Conservation (phyloP, 495 filamentous ascomycete species). For the Penicillium tannophilum region DNA sequence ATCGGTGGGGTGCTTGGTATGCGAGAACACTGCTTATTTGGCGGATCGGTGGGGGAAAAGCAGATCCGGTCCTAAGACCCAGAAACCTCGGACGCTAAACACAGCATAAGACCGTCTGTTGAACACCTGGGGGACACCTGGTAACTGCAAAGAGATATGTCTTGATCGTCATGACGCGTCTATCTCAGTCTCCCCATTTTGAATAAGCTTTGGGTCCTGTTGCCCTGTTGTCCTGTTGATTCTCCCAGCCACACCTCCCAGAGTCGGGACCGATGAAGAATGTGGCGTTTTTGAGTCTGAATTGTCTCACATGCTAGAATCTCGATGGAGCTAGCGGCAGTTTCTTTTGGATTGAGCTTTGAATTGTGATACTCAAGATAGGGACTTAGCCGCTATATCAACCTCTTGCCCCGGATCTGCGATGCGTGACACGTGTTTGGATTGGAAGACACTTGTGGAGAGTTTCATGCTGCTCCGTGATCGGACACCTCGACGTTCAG, state of each 20-base stretch:
- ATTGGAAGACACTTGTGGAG: no score
- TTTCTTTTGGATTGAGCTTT: no score
- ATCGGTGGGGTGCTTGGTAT: slow-evolving; percentile 19
- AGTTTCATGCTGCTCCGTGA: no score
- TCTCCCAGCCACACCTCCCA: slow-evolving; percentile 3
- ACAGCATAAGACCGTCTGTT: background rate
- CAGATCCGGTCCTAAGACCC: slow-evolving; percentile 4
- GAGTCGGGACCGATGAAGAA: background rate
- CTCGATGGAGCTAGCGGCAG: background rate
- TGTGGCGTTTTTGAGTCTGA: slow-evolving; percentile 2
- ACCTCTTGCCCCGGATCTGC: background rate
- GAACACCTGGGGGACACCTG: background rate
- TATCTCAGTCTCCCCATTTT: background rate
- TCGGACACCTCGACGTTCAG: no score
- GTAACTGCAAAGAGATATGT: background rate
- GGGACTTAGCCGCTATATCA: background rate
- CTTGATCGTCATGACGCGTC: background rate
- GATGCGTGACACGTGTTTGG: no score
- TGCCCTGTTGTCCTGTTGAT: background rate
- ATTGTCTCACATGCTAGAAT: background rate
- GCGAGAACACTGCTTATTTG: slow-evolving; percentile 25
- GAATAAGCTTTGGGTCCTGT: background rate
- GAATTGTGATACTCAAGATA: background rate
- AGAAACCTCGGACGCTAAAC: slow-evolving; percentile 5
- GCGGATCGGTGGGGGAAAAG: slow-evolving; percentile 20